phyloP scores from a whole-genome alignment of 352 stramenopile genomes.

The Globisporangium nodosum region DNA sequence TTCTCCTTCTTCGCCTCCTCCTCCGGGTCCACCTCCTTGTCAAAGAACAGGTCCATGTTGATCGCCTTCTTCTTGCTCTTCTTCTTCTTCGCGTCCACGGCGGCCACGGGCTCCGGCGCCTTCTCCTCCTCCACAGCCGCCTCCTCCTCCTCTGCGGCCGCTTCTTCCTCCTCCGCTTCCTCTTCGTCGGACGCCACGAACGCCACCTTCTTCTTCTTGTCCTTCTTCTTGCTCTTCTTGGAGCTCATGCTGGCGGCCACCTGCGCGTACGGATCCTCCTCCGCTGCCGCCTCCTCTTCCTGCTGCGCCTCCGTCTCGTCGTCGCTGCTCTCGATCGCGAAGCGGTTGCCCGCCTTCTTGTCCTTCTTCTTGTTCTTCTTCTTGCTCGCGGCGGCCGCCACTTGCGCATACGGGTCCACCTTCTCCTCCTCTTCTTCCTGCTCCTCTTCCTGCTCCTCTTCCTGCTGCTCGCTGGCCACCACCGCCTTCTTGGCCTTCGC shows the following conservation, averaged over 20 bases:
- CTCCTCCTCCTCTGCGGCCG: constrained; percentile 20
- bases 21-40: constrained; percentile 23
- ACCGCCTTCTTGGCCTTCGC: constrained; percentile 54
- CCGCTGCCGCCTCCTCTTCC: constrained; percentile 10
- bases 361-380: constrained; percentile 79
- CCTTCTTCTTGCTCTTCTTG: constrained; percentile 57
- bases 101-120: constrained; percentile 25
- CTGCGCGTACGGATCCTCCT: constrained; percentile 26
- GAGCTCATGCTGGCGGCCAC: constrained; percentile 30
- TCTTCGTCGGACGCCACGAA: constrained; percentile 39
- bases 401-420: constrained; percentile 47
- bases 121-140: constrained; percentile 26
- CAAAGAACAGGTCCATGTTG: constrained; percentile 66
- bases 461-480: constrained; percentile 29
- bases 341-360: constrained; percentile 24
- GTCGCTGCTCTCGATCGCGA: constrained; percentile 32
- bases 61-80: constrained; percentile 87
- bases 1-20: constrained; percentile 38
- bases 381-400: constrained; percentile 41
- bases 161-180: constrained; percentile 38
- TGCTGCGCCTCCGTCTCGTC: constrained; percentile 25
- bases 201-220: constrained; percentile 35
- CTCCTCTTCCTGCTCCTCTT: constrained; percentile 16
- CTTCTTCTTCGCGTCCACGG: constrained; percentile 49
- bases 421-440: constrained; percentile 36